Base-by-base conservation (phyloP, 2,329 filamentous ascomycete species). In the Colletotrichum nymphaeae region DNA sequence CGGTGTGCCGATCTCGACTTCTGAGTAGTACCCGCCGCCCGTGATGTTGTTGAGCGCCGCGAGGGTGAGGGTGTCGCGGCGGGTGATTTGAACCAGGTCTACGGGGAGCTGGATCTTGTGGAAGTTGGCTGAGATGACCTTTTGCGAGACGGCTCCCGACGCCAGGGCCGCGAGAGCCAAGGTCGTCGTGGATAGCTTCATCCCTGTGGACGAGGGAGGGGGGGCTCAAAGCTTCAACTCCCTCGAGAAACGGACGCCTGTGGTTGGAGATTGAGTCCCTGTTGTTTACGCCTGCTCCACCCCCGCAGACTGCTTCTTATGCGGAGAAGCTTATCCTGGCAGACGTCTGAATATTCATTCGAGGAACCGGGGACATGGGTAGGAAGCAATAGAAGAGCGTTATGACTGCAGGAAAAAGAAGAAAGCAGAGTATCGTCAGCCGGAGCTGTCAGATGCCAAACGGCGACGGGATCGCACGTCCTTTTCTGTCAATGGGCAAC, bases 1-100 rank as follows among this genome's bases (percentile, higher is more conserved):
- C 16, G 92, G 92, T 0, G 91, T 93, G 64, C 92, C 92, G 58
- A 93, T 76, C 4, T 89, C 86, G 56, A 85, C 87, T 79, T 93
- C 92, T 76, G 91, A 85, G 76, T 89, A 91, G 80, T 93, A 93
- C n/a, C 88, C 86, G 42, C 88, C 89, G 58, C 85, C 86, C 0
- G 85, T 86, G 73, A 89, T 77, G 75, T 89, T 89, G 81, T 91
- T 91, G 78, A 86, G 60, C 37, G 81, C 82, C 9, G 78, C 80
- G 46, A 89, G 78, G 46, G 72, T 71, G n/a, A 82, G 56, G 26
- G 76, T 76, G 52, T 75, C 77, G 67, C 72, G 72, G 22, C 69
- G 68, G 35, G 72, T 72, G 28, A 74, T 62, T 46, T 72, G 68
- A 8, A 49, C 42, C 52, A 67, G 57, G 19, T 74, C 63, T 1